Evolutionary conservation across 768 basidiomycete species (phyloP).

Genomic region (Lactarius trivialis): DNA sequence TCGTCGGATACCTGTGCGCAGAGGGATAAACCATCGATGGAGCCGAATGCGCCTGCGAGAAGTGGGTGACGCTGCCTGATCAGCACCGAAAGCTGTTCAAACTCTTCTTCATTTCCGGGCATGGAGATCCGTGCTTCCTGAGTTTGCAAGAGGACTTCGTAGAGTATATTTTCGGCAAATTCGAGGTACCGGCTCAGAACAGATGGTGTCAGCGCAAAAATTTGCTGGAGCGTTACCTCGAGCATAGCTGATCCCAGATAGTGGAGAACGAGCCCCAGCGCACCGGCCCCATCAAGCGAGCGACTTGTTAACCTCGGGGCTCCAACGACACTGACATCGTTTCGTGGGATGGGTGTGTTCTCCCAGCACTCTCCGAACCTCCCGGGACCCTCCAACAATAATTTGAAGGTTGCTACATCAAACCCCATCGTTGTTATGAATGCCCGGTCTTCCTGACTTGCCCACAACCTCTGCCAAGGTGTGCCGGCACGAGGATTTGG

Average conservation of each 20-base stretch:
- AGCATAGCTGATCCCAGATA: neutral
- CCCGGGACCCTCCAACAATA: neutral
- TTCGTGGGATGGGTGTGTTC: neutral
- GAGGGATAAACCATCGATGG: too few species aligned
- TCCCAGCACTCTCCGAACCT: neutral
- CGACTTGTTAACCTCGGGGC: neutral
- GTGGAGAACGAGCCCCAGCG: neutral
- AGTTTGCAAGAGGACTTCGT: neutral
- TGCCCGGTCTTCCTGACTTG: too few species aligned
- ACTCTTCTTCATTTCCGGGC: too few species aligned
- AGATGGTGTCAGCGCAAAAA: neutral
- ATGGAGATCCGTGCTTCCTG: too few species aligned
- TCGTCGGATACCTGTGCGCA: too few species aligned
- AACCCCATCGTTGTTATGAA: neutral
- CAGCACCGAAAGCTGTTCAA: too few species aligned
- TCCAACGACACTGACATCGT: neutral
- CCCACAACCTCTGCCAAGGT: too few species aligned
- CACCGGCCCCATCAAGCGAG: neutral
- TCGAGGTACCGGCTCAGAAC: neutral
- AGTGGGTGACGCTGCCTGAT: too few species aligned
- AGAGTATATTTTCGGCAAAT: neutral
- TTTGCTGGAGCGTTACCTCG: neutral
- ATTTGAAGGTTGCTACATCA: neutral
- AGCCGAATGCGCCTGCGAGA: too few species aligned
- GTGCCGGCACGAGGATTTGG: too few species aligned